Evolutionary conservation across 768 basidiomycete genomes (phyloP).

Genomic region (Candolleomyces eurysporus): DNA sequence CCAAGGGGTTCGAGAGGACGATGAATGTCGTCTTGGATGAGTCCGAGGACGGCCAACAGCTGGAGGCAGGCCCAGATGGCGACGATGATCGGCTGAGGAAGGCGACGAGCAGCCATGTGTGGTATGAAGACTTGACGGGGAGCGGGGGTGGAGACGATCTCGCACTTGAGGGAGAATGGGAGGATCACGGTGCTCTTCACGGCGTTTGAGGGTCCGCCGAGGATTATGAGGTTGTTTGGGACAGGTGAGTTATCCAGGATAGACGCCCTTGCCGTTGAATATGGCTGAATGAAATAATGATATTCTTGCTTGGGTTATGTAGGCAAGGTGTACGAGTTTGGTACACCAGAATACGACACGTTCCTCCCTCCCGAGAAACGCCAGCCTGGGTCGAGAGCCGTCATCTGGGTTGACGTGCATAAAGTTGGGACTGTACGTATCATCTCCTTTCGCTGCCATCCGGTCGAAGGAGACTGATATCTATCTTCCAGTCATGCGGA

Average conservation of each 20-base stretch:
- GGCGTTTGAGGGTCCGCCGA: constrained; percentile 59
- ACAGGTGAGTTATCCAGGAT: constrained; percentile 33
- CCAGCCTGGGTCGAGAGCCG: constrained; percentile 50
- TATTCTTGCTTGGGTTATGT: background rate
- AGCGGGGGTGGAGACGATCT: constrained; percentile 61
- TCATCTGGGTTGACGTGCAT: constrained; percentile 55
- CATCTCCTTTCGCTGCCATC: background rate
- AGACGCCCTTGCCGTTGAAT: background rate
- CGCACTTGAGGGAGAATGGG: constrained; percentile 63
- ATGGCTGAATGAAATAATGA: background rate
- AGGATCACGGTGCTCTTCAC: constrained; percentile 61
- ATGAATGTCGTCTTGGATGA: constrained; percentile 24
- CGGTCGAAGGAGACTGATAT: background rate
- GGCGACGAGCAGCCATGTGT: constrained; percentile 41
- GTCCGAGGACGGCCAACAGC: too few species aligned
- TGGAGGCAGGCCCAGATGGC: too few species aligned
- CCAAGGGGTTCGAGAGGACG: constrained; percentile 50
- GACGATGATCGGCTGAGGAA: background rate
- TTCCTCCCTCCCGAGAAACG: constrained; percentile 43
- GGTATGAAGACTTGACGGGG: constrained; percentile 69
- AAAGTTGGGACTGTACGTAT: constrained; percentile 43
- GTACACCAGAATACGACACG: constrained; percentile 49
- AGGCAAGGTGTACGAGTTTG: constrained; percentile 60
- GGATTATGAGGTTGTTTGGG: constrained; percentile 59
- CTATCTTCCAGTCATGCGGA: constrained; percentile 50